Evolutionary conservation across 495 filamentous ascomycete genomes (phyloP), one percentile per base, ranked within the genome.

Genomic region (Eremomyces bilateralis): DNA sequence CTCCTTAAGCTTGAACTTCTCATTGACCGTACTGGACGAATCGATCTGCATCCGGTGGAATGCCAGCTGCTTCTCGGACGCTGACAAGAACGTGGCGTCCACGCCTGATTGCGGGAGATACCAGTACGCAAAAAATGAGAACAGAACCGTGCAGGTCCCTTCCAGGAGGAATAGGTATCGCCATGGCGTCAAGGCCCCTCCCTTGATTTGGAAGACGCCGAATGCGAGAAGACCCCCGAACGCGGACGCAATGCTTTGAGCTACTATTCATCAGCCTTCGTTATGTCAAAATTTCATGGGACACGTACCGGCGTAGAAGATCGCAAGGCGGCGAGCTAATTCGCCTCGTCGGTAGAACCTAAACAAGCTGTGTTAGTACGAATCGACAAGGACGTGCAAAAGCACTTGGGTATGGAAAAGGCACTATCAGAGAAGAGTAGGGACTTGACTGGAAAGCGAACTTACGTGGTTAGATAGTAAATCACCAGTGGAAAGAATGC

Each of bases 251-350:
- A 83, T 73, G 37, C 69, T 76, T 20, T 67, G 71, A n/a, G n/a
- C n/a, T n/a, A n/a, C n/a, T n/a, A n/a, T n/a, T n/a, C n/a, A n/a
- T n/a, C n/a, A n/a, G n/a, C n/a, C n/a, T n/a, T n/a, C n/a, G n/a
- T n/a, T n/a, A n/a, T n/a, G n/a, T n/a, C n/a, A n/a, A n/a, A n/a
- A n/a, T n/a, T n/a, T n/a, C n/a, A n/a, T n/a, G n/a, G n/a, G n/a
- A n/a, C n/a, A n/a, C n/a, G n/a, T n/a, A 0, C 73, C 76, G 0
- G 76, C 78, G 47, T 82, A 83, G 59, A 83, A 84, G 43, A 83
- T 60, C 22, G 73, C 73, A 1, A 84, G 62, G 2, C 78, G 72
- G 15, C 76, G 59, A 4, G 76, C 78, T 5, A 84, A 59, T 46
- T 83, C 77, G n/a, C 68, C 67, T 22, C 78, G 69, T 16, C 72